Evolutionary conservation across 495 filamentous ascomycete species (phyloP).

Genomic region (Podospora pseudoanserina): DNA sequence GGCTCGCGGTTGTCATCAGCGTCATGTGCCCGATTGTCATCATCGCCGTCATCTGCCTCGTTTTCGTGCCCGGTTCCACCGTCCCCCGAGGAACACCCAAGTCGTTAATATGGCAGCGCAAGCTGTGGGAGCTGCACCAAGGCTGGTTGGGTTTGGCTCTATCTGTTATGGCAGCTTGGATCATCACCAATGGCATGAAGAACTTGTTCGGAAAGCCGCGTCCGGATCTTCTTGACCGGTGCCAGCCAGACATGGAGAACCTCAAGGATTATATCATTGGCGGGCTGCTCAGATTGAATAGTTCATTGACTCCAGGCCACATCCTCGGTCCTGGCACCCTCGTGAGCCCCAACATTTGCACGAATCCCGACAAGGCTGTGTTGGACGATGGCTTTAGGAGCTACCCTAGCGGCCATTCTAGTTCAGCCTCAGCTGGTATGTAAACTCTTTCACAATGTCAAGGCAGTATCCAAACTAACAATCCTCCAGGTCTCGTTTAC

Average conservation of each 20-base stretch:
- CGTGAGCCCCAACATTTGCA: constrained; percentile 66
- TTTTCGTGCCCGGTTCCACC: constrained; percentile 61
- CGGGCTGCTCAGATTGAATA: constrained; percentile 31
- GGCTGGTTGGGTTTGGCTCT: constrained; percentile 72
- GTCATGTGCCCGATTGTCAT: constrained; percentile 58
- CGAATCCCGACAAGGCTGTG: constrained; percentile 56
- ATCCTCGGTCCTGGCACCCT: constrained; percentile 47
- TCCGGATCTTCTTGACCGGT: constrained; percentile 73
- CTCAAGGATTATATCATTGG: constrained; percentile 42
- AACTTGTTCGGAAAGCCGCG: constrained; percentile 82
- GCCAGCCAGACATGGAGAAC: constrained; percentile 54
- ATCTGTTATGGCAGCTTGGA: constrained; percentile 63
- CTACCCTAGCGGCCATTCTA: constrained; percentile 69
- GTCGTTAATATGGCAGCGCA: constrained; percentile 63
- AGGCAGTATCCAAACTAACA: background rate
- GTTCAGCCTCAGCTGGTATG: constrained; percentile 61
- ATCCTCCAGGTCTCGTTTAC: constrained; percentile 60
- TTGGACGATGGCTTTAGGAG: constrained; percentile 84
- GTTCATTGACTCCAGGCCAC: constrained; percentile 1
- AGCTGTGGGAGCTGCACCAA: constrained; percentile 81
- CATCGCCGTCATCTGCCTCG: constrained; percentile 67
- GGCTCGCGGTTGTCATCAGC: constrained; percentile 53
- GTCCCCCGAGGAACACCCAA: constrained; percentile 63
- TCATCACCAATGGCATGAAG: constrained; percentile 80
- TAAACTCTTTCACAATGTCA: background rate